phyloP scores from a whole-genome alignment of 345 rosid species.

The Melaleuca alternifolia region DNA sequence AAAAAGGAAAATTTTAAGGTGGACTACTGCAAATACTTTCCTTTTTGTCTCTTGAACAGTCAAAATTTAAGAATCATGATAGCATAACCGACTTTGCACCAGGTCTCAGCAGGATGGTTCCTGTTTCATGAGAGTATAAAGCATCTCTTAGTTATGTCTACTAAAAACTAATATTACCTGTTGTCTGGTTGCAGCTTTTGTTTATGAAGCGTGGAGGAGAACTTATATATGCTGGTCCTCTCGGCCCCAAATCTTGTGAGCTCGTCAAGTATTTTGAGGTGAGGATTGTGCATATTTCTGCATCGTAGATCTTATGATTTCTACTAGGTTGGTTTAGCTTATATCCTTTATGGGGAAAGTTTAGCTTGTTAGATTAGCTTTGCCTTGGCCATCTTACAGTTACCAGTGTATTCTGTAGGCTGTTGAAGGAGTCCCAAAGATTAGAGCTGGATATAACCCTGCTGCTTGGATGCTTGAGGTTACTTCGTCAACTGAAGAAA shows the following conservation, averaged over 20 bases:
- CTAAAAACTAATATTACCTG: not conserved
- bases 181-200: conserved; percentile 52
- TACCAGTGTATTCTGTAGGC: conserved; percentile 30
- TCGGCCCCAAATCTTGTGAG: conserved; percentile 74
- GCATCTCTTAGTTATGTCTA: not conserved
- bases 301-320: not conserved
- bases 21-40: not conserved
- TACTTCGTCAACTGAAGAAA: conserved; percentile 70
- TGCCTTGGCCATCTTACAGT: not conserved
- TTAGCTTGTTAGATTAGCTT: not conserved
- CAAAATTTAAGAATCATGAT: not conserved
- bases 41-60: not conserved
- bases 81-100: not conserved
- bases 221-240: conserved; percentile 94
- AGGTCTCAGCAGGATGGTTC: not conserved
- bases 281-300: conserved; percentile 7
- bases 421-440: conserved; percentile 77
- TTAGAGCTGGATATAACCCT: conserved; percentile 74
- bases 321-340: not conserved
- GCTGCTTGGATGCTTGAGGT: conserved; percentile 99
- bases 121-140: not conserved
- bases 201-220: conserved; percentile 99
- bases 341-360: not conserved
- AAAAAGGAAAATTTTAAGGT: not conserved
- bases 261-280: conserved; percentile 88